phyloP scores from a whole-genome alignment of 768 basidiomycete genomes.

The Mycena pura region DNA sequence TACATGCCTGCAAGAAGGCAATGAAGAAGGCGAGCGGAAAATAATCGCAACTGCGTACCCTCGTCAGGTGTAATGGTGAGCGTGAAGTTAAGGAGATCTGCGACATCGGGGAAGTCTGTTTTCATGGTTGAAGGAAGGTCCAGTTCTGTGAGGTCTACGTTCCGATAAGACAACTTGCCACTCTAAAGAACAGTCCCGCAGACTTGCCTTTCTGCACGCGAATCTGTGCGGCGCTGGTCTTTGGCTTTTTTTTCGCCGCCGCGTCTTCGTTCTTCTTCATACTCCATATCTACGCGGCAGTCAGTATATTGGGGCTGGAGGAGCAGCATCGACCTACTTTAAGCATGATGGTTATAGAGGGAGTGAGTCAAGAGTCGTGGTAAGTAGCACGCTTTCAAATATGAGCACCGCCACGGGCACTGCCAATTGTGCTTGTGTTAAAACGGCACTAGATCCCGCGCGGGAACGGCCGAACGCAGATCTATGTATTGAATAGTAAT shows the following conservation, averaged over 20 bases:
- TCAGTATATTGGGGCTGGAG: background rate
- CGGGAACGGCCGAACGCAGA: no score
- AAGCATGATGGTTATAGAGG: constrained; percentile 47
- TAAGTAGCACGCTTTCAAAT: no score
- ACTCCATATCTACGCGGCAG: constrained; percentile 85
- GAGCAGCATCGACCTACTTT: constrained; percentile 41
- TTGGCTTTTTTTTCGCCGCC: constrained; percentile 96
- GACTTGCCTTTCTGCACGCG: constrained; percentile 96
- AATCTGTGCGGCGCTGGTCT: constrained; percentile 97
- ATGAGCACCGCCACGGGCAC: constrained; percentile 16
- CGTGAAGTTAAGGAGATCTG: constrained; percentile 95
- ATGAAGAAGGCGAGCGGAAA: background rate
- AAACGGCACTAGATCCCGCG: background rate
- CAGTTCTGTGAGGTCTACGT: constrained; percentile 90
- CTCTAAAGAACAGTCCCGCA: background rate
- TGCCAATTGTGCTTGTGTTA: no score
- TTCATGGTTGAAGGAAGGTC: constrained; percentile 97
- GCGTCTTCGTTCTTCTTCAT: constrained; percentile 99
- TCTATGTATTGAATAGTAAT: no score
- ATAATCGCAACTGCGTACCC: constrained; percentile 56
- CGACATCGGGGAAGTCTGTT: constrained; percentile 90
- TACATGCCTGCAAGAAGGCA: constrained; percentile 81
- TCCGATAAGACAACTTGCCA: background rate
- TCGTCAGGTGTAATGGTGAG: constrained; percentile 97
- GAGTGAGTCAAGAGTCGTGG: constrained; percentile 41